Evolutionary conservation across 2,329 filamentous ascomycete species (phyloP), one percentile per base, ranked within the genome.

Genomic region (Periglandula ipomoeae): DNA sequence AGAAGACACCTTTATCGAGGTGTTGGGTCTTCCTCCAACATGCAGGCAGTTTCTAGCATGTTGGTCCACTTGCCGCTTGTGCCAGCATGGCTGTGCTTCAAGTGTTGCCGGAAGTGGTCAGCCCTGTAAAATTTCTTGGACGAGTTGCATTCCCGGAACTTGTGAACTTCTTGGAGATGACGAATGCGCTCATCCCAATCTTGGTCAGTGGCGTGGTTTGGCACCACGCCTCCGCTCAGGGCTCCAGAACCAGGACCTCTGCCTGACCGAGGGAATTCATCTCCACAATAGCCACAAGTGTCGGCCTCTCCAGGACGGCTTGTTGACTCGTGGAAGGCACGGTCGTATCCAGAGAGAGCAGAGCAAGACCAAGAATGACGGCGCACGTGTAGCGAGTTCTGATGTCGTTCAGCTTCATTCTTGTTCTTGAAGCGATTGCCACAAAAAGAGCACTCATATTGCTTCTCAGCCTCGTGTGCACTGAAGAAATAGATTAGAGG

Each of bases 41-140:
- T 95, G 70, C 93, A 98, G 5, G 90, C 89, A 62, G 89, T 94
- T 65, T 98, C 93, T 30, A 98, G 75, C 77, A 95, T 90, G 67
- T 97, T 97, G 11, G 93, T 98, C 93, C 93, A 98, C 68, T 97
- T 97, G 27, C 93, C 93, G 66, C 89, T 96, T 1, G 89, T 91
- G 32, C 93, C 93, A 34, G 87, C 88, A 68, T 97, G 93, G 65
- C 89, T 96, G 66, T 98, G 93, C 73, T 97, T 98, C 50, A 98
- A 74, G 68, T 98, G 93, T 67, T 98, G 93, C 51, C 93, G 83
- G 74, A 98, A 98, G 65, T 98, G 93, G 66, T 98, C 93, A 30
- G 93, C 93, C 34, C 93, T 81, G 71, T 87, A 98, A 66, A 98
- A 98, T 66, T 97, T 97, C 74, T 98, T 98, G 57, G 87, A 86